Evolutionary conservation across 2,329 filamentous ascomycete species (phyloP).

Genomic region (Apiospora arundinis): DNA sequence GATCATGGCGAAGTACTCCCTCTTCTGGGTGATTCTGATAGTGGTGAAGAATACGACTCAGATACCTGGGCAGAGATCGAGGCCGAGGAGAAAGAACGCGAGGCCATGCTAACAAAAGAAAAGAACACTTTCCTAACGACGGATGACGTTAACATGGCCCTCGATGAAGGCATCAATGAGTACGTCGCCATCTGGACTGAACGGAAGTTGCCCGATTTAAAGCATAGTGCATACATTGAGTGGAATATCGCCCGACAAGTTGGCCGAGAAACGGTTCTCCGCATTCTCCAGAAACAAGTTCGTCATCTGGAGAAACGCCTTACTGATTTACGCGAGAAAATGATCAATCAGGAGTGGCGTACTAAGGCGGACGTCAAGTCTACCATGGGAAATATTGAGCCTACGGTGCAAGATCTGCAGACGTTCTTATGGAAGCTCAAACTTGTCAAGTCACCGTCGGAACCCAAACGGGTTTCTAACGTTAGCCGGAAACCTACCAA

Average conservation of each 20-base stretch:
- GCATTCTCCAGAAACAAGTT: conserved; percentile 25
- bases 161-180: conserved; percentile 60
- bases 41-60: conserved; percentile 58
- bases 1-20: conserved; percentile 52
- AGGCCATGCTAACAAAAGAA: conserved; percentile 32
- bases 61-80: conserved; percentile 68
- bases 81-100: conserved; percentile 52
- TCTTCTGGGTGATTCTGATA: conserved; percentile 58
- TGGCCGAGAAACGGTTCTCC: conserved; percentile 49
- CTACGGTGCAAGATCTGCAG: conserved; percentile 67
- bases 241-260: conserved; percentile 65
- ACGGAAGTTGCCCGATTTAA: conserved; percentile 61
- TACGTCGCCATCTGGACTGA: conserved; percentile 63
- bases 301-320: not conserved
- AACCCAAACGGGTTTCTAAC: conserved; percentile 45
- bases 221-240: conserved; percentile 61
- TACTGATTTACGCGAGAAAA: not conserved
- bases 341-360: conserved; percentile 53
- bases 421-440: conserved; percentile 57
- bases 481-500: conserved; percentile 32
- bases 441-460: conserved; percentile 49
- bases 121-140: conserved; percentile 43
- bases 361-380: conserved; percentile 57
- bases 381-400: conserved; percentile 66
- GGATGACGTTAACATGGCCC: conserved; percentile 56